Evolutionary conservation across 192 early-diverging fungal genomes (phyloP).

Genomic region (Coemansia sp.): DNA sequence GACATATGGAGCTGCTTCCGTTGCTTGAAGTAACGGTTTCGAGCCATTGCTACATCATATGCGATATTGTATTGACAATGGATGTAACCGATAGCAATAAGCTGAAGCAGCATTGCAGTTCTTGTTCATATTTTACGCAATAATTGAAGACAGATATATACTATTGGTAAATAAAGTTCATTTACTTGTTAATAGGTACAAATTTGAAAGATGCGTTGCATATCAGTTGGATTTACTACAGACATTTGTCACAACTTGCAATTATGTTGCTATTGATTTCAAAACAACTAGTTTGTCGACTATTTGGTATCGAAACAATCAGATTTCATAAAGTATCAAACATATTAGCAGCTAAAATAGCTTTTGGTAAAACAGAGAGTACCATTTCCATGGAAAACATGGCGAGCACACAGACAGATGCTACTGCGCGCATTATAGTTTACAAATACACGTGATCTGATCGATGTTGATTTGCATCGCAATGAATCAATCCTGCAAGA

Average conservation of each 20-base stretch:
- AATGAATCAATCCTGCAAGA: no score
- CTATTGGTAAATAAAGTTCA: neutral
- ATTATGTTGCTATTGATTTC: neutral
- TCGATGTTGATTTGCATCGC: neutral
- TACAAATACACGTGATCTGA: neutral
- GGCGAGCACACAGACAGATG: neutral
- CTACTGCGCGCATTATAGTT: neutral
- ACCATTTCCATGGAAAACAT: neutral
- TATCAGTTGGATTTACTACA: neutral
- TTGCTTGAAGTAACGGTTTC: neutral
- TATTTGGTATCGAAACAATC: neutral
- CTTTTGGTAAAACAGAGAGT: neutral
- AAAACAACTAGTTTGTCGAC: neutral
- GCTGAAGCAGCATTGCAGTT: neutral
- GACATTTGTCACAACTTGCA: neutral
- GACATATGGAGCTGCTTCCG: neutral
- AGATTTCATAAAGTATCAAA: neutral
- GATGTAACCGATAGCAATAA: neutral
- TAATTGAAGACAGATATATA: no score
- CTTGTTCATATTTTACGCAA: neutral
- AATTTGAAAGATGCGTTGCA: neutral
- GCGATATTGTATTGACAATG: neutral
- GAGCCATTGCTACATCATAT: neutral
- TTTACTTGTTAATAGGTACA: neutral
- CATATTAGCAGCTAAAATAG: neutral